phyloP scores from a whole-genome alignment of 2,329 filamentous ascomycete genomes.

The Alternaria sp. region DNA sequence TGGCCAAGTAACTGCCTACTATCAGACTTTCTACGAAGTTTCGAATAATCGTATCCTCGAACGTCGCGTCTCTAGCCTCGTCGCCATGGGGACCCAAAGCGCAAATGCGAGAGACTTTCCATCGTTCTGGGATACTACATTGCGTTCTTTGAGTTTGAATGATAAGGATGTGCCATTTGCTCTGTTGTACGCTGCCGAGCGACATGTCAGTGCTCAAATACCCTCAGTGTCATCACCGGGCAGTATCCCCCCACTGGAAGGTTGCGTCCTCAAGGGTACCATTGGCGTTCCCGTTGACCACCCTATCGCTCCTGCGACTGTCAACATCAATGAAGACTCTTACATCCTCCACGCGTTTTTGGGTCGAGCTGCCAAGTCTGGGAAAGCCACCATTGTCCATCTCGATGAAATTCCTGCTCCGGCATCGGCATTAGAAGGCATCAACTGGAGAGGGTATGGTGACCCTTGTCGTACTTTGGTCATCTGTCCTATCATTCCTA shows the following conservation, averaged over 20 bases:
- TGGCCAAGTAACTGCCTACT: slow-evolving; percentile 74
- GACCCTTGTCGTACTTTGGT: slow-evolving; percentile 47
- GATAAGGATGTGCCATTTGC: slow-evolving; percentile 57
- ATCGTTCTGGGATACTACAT: slow-evolving; percentile 73
- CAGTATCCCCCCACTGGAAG: slow-evolving; percentile 19
- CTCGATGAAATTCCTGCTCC: slow-evolving; percentile 42
- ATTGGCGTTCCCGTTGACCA: slow-evolving; percentile 37
- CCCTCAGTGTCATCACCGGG: slow-evolving; percentile 29
- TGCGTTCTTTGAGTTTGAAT: slow-evolving; percentile 73
- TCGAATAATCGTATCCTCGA: slow-evolving; percentile 60
- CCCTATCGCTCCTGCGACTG: slow-evolving; percentile 35
- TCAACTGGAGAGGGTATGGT: slow-evolving; percentile 48
- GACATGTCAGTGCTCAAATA: slow-evolving; percentile 22
- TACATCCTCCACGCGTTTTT: slow-evolving; percentile 40
- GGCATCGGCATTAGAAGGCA: slow-evolving; percentile 31
- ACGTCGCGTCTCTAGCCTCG: slow-evolving; percentile 56
- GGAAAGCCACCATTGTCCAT: slow-evolving; percentile 42
- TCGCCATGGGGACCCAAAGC: slow-evolving; percentile 75
- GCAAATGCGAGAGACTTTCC: slow-evolving; percentile 72
- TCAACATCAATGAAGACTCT: slow-evolving; percentile 36
- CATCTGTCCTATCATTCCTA: slow-evolving; percentile 51
- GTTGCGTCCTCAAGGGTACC: slow-evolving; percentile 37
- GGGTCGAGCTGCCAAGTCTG: slow-evolving; percentile 34
- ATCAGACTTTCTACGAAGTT: slow-evolving; percentile 80
- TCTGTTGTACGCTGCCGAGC: slow-evolving; percentile 36